Percentiles rank a stretch among this genome's conserved stretches.
Conservation (phyloP, 2,329 filamentous ascomycete genomes). For the Hymenoscyphus fructigenus region DNA sequence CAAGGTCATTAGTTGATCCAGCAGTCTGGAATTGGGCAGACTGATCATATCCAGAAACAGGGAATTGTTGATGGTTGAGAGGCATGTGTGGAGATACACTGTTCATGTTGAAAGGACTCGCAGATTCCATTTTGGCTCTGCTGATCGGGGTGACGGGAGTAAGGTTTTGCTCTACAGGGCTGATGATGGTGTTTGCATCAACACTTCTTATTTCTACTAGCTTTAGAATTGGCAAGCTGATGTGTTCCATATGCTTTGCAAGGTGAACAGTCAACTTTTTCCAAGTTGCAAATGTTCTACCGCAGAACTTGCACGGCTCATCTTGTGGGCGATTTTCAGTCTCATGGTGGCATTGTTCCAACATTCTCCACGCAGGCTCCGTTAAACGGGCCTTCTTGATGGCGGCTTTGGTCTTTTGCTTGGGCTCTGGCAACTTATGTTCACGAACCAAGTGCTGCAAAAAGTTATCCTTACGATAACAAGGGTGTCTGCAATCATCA, state of each 20-base stretch:
- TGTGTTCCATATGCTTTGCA: conserved; percentile 91
- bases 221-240: conserved; percentile 76
- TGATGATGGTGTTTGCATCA: conserved; percentile 63
- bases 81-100: conserved; percentile 29
- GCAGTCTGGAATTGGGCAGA: conserved; percentile 23
- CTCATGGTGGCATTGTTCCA: conserved; percentile 68
- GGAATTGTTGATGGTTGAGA: conserved; percentile 24
- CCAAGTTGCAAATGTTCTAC: conserved; percentile 77
- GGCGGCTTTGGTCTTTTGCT: conserved; percentile 70
- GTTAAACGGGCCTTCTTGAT: conserved; percentile 56
- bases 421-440: conserved; percentile 83
- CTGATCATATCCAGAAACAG: conserved; percentile 24
- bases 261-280: conserved; percentile 93
- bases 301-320: conserved; percentile 86
- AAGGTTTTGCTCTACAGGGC: conserved; percentile 54
- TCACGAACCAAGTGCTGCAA: conserved; percentile 89
- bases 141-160: conserved; percentile 32
- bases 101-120: conserved; percentile 31
- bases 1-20: conserved; percentile 20
- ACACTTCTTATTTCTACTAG: conserved; percentile 55
- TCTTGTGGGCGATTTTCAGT: conserved; percentile 65
- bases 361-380: conserved; percentile 72
- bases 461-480: conserved; percentile 89
- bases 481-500: conserved; percentile 76
- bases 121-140: conserved; percentile 29